phyloP scores from a whole-genome alignment of 768 basidiomycete species.

The Phylloporus sp. region DNA sequence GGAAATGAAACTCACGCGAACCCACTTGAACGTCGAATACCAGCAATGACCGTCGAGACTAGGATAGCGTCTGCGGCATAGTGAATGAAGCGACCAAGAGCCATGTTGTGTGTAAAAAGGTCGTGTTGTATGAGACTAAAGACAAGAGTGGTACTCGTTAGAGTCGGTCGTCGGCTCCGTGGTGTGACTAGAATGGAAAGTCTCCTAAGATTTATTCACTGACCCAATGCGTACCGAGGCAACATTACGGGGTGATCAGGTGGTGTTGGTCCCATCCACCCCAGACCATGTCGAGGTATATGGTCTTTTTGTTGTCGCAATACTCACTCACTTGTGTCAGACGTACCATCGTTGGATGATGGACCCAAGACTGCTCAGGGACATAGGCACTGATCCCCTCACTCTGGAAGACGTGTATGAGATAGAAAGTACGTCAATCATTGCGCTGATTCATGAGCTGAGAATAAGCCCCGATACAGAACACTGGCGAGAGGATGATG shows the following conservation, averaged over 20 bases:
- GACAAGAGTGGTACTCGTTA: neutral
- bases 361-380: constrained; percentile 60
- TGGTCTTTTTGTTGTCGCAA: neutral
- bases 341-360: constrained; percentile 91
- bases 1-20: constrained; percentile 63
- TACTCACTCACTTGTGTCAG: constrained; percentile 32
- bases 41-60: constrained; percentile 85
- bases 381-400: constrained; percentile 85
- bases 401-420: constrained; percentile 77
- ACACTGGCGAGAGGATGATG: constrained; percentile 83
- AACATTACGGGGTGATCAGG: constrained; percentile 59
- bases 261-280: constrained; percentile 81
- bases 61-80: constrained; percentile 82
- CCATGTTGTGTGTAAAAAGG: constrained; percentile 35
- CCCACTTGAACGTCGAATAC: constrained; percentile 86
- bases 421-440: constrained; percentile 72
- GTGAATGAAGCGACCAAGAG: constrained; percentile 72
- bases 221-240: constrained; percentile 19
- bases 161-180: neutral
- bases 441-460: neutral
- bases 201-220: constrained; percentile 8
- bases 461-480: constrained; percentile 37
- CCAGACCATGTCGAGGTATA: constrained; percentile 43
- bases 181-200: constrained; percentile 14
- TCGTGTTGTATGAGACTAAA: constrained; percentile 1